Percentiles rank a stretch among this genome's conserved stretches.
These are phyloP conservation scores for Takakia lepidozioides DNA, from an alignment of 225 moss, liverwort and hornwort species.

Conservation along the genomic window DNA sequence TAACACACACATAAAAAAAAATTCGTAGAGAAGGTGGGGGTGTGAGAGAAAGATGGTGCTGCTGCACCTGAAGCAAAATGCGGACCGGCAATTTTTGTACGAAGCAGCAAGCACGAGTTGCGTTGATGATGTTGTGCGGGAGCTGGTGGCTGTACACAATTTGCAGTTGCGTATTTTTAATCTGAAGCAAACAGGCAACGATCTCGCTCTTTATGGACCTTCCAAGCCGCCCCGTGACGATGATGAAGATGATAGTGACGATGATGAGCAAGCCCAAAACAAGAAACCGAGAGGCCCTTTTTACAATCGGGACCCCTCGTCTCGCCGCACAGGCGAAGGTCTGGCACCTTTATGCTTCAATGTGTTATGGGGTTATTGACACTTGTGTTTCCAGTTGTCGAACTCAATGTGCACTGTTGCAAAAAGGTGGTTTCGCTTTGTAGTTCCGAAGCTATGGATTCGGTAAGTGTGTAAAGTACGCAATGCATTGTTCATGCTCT, in stretches of 20 bases:
- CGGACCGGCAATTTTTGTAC: constrained; percentile 73
- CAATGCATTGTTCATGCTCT: no score
- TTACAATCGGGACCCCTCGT: constrained; percentile 57
- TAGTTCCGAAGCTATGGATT: no score
- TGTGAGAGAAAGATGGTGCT: no score
- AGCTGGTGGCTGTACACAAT: constrained; percentile 54
- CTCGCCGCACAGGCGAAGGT: constrained; percentile 87
- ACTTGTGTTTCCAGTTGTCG: background rate
- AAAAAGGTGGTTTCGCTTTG: no score
- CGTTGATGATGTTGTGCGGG: constrained; percentile 50
- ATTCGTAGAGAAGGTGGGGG: no score
- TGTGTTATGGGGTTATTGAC: background rate
- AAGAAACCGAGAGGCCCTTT: constrained; percentile 44
- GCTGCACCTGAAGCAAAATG: constrained; percentile 78
- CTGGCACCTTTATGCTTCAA: background rate
- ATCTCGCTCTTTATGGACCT: constrained; percentile 55
- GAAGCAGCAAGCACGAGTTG: constrained; percentile 25
- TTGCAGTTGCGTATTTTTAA: constrained; percentile 51
- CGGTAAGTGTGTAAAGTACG: no score
- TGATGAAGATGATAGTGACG: constrained; percentile 57
- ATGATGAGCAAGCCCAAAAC: constrained; percentile 37
- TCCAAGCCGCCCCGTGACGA: constrained; percentile 56
- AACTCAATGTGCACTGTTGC: background rate
- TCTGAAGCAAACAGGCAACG: constrained; percentile 64
- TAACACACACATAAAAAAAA: no score